Evolutionary conservation across 1,284 basidiomycete species (phyloP).

Genomic region (Rhodofomes roseus): DNA sequence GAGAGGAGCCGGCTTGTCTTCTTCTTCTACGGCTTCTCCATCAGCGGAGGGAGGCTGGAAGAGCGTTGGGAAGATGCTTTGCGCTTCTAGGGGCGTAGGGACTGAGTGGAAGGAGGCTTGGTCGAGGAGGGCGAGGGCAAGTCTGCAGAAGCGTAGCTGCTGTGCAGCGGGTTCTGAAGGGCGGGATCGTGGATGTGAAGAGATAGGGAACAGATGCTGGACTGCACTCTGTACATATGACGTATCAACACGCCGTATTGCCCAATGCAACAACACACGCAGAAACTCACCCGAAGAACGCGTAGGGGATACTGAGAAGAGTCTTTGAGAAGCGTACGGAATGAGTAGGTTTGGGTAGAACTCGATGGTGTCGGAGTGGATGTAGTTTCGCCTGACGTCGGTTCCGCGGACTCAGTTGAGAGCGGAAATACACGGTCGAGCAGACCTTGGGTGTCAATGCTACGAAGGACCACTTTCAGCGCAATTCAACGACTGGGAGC

Average conservation of each 20-base stretch:
- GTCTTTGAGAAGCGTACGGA: slow-evolving; percentile 59
- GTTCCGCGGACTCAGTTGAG: slow-evolving; percentile 34
- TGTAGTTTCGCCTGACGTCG: slow-evolving; percentile 27
- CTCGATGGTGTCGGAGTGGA: slow-evolving; percentile 15
- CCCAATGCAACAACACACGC: background rate
- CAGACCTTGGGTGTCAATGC: slow-evolving; percentile 67
- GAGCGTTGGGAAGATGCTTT: slow-evolving; percentile 38
- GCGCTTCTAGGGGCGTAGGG: slow-evolving; percentile 41
- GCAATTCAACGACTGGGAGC: background rate
- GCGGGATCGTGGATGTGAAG: slow-evolving; percentile 57
- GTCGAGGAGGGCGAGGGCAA: slow-evolving; percentile 66
- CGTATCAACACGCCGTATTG: slow-evolving; percentile 8
- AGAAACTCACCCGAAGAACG: slow-evolving; percentile 44
- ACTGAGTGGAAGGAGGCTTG: slow-evolving; percentile 55
- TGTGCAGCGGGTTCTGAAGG: slow-evolving; percentile 59
- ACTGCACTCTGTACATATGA: slow-evolving; percentile 48
- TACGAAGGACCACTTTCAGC: slow-evolving; percentile 24
- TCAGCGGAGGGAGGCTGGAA: slow-evolving; percentile 19
- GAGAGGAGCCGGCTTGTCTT: slow-evolving; percentile 19
- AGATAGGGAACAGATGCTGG: slow-evolving; percentile 61
- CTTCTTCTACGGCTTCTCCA: slow-evolving; percentile 21
- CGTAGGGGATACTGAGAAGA: slow-evolving; percentile 49
- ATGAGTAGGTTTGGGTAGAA: slow-evolving; percentile 42
- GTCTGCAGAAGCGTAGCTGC: slow-evolving; percentile 69
- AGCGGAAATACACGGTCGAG: slow-evolving; percentile 77